Conservation (phyloP, 176 grass and related monocot genomes). For the Tillandsia leiboldiana region DNA sequence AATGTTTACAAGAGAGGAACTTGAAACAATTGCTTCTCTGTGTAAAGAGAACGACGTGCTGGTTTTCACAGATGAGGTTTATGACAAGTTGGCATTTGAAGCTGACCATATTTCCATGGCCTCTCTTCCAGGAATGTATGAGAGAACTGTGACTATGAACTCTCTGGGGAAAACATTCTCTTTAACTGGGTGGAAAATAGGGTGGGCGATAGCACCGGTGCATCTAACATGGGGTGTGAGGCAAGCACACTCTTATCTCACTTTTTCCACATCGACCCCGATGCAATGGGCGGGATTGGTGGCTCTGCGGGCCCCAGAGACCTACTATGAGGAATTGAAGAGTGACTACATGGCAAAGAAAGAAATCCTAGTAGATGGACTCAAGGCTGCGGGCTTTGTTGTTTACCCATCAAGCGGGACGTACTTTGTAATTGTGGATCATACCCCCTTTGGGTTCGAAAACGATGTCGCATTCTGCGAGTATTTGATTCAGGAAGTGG, state of each 20-base stretch:
- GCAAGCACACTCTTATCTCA: slow-evolving; percentile 92
- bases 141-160: slow-evolving; percentile 94
- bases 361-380: slow-evolving; percentile 60
- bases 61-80: slow-evolving; percentile 88
- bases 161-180: slow-evolving; percentile 97
- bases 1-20: slow-evolving; percentile 80
- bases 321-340: slow-evolving; percentile 72
- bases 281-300: slow-evolving; percentile 74
- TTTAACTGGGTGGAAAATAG: slow-evolving; percentile 95
- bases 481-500: slow-evolving; percentile 78
- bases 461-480: slow-evolving; percentile 82
- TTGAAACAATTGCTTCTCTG: slow-evolving; percentile 72
- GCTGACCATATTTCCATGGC: slow-evolving; percentile 81
- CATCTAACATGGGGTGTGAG: slow-evolving; percentile 94
- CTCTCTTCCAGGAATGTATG: slow-evolving; percentile 82
- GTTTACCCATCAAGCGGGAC: slow-evolving; percentile 89
- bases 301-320: slow-evolving; percentile 57
- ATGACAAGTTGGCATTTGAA: slow-evolving; percentile 87
- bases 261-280: slow-evolving; percentile 78
- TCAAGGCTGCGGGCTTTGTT: slow-evolving; percentile 64
- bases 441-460: slow-evolving; percentile 78
- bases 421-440: slow-evolving; percentile 84
- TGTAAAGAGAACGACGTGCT: slow-evolving; percentile 88
- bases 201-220: slow-evolving; percentile 77
- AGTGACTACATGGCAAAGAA: slow-evolving; percentile 74